Conservation (phyloP, 2,329 filamentous ascomycete genomes). For the Thermothelomyces thermophilus region DNA sequence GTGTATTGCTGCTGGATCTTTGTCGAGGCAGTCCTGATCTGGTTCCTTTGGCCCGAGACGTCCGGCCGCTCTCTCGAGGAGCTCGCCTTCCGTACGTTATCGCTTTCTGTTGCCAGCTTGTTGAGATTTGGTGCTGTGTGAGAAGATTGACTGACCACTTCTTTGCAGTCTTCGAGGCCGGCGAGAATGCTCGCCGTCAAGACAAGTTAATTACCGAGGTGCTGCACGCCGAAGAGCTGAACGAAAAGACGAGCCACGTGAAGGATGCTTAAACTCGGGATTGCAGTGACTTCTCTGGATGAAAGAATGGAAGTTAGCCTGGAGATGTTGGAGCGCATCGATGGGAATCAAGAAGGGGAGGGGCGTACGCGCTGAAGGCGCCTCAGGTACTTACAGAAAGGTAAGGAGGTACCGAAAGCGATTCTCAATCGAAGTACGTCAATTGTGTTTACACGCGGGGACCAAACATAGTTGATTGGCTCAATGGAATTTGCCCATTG, state of each 20-base stretch:
- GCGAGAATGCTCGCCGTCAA: slow-evolving; percentile 13
- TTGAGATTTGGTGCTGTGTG: neutral
- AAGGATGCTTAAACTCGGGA: neutral
- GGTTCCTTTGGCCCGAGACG: slow-evolving; percentile 28
- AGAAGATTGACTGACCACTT: neutral
- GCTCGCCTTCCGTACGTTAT: slow-evolving; percentile 25
- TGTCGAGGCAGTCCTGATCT: slow-evolving; percentile 26
- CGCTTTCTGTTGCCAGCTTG: no score
- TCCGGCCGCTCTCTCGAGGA: slow-evolving; percentile 26
- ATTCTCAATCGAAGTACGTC: no score
- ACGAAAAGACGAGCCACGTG: slow-evolving; percentile 1
- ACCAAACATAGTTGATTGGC: no score
- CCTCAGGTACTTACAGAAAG: no score
- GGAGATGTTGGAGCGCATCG: neutral
- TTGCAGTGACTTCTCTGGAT: neutral
- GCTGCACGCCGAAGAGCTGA: slow-evolving; percentile 7
- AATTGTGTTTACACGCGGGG: no score
- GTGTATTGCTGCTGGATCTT: slow-evolving; percentile 30
- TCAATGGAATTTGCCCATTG: no score
- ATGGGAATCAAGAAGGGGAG: no score
- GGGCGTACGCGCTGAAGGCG: no score
- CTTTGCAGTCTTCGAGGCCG: slow-evolving; percentile 20
- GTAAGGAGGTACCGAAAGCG: no score
- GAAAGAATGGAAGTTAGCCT: neutral
- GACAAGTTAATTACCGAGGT: slow-evolving; percentile 14